phyloP scores from a whole-genome alignment of 106 monocot species.

The Allium fistulosum region DNA sequence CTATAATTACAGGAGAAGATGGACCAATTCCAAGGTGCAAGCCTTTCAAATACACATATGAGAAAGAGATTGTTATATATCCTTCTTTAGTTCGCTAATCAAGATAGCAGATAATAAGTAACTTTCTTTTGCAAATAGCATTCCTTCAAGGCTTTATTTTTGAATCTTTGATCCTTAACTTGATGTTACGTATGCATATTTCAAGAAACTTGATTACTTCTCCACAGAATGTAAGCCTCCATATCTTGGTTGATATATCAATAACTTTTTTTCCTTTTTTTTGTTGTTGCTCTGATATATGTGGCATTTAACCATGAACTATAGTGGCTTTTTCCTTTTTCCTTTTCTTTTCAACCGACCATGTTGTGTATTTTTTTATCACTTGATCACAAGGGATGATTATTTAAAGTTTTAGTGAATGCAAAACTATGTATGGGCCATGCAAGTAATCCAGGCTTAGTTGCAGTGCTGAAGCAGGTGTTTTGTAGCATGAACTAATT shows the following conservation, averaged over 20 bases:
- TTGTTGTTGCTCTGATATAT: too few relatives aligned
- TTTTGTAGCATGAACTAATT: too few relatives aligned
- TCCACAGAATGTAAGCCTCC: conserved; percentile 88
- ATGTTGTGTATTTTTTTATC: too few relatives aligned
- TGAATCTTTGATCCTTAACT: conserved; percentile 41
- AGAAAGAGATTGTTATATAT: conserved; percentile 99
- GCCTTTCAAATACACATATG: conserved; percentile 97
- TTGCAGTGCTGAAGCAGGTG: too few relatives aligned
- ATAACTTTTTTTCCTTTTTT: too few relatives aligned
- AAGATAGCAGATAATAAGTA: not conserved
- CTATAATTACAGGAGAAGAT: conserved; percentile 98
- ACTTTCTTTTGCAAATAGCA: conserved; percentile 4
- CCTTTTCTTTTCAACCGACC: too few relatives aligned
- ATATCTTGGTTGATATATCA: not conserved
- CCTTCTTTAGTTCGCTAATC: conserved; percentile 27
- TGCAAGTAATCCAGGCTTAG: too few relatives aligned
- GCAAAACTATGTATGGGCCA: too few relatives aligned
- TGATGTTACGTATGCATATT: conserved; percentile 86
- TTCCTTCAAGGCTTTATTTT: not conserved
- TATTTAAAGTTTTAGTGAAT: too few relatives aligned
- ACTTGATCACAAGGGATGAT: too few relatives aligned
- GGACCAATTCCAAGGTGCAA: conserved; percentile 99
- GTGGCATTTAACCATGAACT: too few relatives aligned
- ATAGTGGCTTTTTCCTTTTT: too few relatives aligned
- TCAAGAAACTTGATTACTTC: conserved; percentile 99